Evolutionary conservation across 2,329 filamentous ascomycete genomes (phyloP), one percentile per base, ranked within the genome.

Genomic region (Colletotrichum melonis): DNA sequence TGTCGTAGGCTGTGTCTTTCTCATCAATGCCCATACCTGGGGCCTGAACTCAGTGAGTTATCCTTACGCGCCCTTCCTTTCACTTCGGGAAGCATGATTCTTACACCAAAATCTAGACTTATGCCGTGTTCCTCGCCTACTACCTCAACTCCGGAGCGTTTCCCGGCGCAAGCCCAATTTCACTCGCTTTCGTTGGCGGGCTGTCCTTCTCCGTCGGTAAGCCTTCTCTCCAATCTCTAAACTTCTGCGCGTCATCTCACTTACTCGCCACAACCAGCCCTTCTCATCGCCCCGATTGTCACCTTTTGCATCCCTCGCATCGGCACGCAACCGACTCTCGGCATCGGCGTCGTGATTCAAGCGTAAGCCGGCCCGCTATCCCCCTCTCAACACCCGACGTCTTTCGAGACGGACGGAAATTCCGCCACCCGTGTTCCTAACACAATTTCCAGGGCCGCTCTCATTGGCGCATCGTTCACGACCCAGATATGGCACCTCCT

Each of bases 121-220:
- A 89, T 74, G 81, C 84, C 59, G 87, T 91, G 46, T 91, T 91
- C 76, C 84, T 91, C 5, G 88, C 89, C 5, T 86, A 90, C 76
- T 90, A 90, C 72, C 83, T 90, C 19, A 84, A 87, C 22, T 88
- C 88, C 62, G 84, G 91, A 65, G 86, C 87, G 26, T 95, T 93
- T 75, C 88, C 90, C 0, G 90, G 88, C 16, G 89, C 92, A 2
- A 90, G 89, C 0, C 83, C 88, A 2, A 87, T 95, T 2, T 87
- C 91, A 6, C 95, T 92, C 81, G 94, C 94, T 54, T 95, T 96
- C 79, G 88, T 96, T n/a, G 94, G 94, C 32, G 92, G 91, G 0
- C 84, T 94, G 0, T 92, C 90, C 35, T 90, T 93, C 56, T 91
- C 90, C 1, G 87, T 86, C 64, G 79, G 84, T 85, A 77, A 54